phyloP scores from a whole-genome alignment of 352 stramenopile species.

The Pythium sp. region DNA sequence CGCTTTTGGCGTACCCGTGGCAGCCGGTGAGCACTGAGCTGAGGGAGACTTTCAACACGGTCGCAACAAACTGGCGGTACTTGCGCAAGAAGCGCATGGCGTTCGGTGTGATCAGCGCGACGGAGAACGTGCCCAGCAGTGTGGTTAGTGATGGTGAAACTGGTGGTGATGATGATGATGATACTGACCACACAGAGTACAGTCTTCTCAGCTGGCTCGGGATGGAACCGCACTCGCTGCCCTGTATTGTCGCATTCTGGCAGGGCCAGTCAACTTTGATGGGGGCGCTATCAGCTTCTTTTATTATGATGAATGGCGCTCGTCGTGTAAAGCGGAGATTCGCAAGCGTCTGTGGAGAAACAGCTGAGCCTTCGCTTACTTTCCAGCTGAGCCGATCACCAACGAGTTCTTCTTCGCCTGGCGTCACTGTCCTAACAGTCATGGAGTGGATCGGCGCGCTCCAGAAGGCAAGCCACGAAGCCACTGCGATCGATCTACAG shows the following conservation, averaged over 20 bases:
- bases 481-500: slow-evolving; percentile 21
- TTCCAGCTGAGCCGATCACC: background rate
- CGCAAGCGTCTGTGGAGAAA: slow-evolving; percentile 14
- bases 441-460: slow-evolving; percentile 26
- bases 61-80: slow-evolving; percentile 34
- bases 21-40: slow-evolving; percentile 9
- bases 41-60: slow-evolving; percentile 24
- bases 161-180: background rate
- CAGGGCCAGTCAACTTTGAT: slow-evolving; percentile 18
- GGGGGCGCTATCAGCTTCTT: background rate
- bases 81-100: slow-evolving; percentile 25
- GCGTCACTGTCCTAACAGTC: background rate
- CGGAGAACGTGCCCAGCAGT: slow-evolving; percentile 13
- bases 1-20: slow-evolving; percentile 34
- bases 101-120: slow-evolving; percentile 29
- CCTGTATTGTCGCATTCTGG: slow-evolving; percentile 42
- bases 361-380: slow-evolving; percentile 1
- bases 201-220: slow-evolving; percentile 37
- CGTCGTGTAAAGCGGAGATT: slow-evolving; percentile 14
- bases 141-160: background rate
- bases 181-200: slow-evolving; percentile 6
- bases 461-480: slow-evolving; percentile 8
- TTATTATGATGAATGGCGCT: background rate
- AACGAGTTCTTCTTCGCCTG: background rate
- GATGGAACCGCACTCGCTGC: slow-evolving; percentile 18